Evolutionary conservation across 169 alveolate species (phyloP), one percentile per base, ranked within the genome.

Genomic region (Perkinsus chesapeaki): DNA sequence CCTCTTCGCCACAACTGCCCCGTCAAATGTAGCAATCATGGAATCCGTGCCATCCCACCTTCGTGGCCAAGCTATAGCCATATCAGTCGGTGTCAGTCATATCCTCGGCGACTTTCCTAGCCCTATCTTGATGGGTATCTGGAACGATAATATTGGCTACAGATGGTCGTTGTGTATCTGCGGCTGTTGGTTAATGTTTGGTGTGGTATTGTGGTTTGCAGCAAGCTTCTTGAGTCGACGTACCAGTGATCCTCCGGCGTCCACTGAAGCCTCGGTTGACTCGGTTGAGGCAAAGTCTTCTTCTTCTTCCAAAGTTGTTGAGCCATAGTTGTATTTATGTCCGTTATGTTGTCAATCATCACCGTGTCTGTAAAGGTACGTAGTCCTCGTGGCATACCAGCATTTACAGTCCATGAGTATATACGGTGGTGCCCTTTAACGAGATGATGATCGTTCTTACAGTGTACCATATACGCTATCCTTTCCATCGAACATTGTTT

Each of bases 61-160:
- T 23, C 73, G 95, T 16, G 95, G 94, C 27, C 94, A 93, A 39
- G 95, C 94, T 0, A 72, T 73, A 39, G 95, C 95, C 0, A 60
- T 93, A 0, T 72, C 91, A 38, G 91, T 93, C 39, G 92, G 92
- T 91, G 39, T 91, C 31, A 91, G 92, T 93, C 95, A 93, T 39
- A 92, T 93, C 38, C 82, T 93, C 27, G 95, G 95, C 0, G 95
- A 93, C 37, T 93, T 93, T 92, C 95, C 95, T 36, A 92, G 94
- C 31, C 95, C 95, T 23, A 48, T 36, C 39, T 20, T 93, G 3
- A 93, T 93, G 39, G 95, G 95, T 0, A 31, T 91, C 1, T 34
- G 60, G 31, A 39, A 39, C 72, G 94, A 91, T 90, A 27, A 60
- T 16, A 60, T 60, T 60, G 82, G 82, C 31, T 60, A 60, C 23